phyloP scores from a whole-genome alignment of 2,329 filamentous ascomycete genomes.

The Scolecobasidium constrictum region DNA sequence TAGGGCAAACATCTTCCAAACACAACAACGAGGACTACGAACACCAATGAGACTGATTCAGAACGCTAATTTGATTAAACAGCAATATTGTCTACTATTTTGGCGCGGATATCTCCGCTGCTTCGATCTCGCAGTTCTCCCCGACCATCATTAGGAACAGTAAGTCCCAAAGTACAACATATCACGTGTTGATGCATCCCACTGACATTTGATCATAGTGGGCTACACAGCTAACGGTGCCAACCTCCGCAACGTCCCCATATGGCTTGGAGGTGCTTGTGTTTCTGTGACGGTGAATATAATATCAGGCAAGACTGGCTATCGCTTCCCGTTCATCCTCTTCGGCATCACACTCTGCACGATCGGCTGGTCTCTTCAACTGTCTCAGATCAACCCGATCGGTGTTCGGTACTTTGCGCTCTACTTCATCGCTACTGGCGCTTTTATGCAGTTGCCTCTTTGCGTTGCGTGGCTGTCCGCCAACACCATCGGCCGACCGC shows the following conservation, averaged over 20 bases:
- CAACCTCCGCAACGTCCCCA: constrained; percentile 27
- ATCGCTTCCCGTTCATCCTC: constrained; percentile 45
- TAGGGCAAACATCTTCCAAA: too few species aligned
- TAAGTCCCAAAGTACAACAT: neutral
- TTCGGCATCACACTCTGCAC: constrained; percentile 38
- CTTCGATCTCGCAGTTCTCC: constrained; percentile 1
- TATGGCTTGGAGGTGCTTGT: constrained; percentile 27
- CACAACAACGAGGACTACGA: too few species aligned
- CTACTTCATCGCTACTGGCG: constrained; percentile 43
- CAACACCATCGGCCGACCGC: constrained; percentile 46
- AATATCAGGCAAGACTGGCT: constrained; percentile 38
- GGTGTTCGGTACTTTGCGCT: constrained; percentile 43
- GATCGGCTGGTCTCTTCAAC: constrained; percentile 45
- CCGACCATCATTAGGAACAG: constrained; percentile 2
- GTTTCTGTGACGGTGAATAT: constrained; percentile 31
- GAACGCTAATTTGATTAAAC: too few species aligned
- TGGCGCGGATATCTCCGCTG: constrained; percentile 3
- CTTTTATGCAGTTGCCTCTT: constrained; percentile 45
- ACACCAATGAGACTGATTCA: constrained; percentile 29
- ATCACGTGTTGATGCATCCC: too few species aligned
- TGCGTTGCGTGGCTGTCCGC: constrained; percentile 46
- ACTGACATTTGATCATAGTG: too few species aligned
- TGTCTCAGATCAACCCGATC: constrained; percentile 35
- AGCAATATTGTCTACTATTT: constrained; percentile 3
- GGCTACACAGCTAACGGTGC: constrained; percentile 30